Evolutionary conservation across 352 stramenopile genomes (phyloP).

Genomic region (Phytophthora pseudosyringae): DNA sequence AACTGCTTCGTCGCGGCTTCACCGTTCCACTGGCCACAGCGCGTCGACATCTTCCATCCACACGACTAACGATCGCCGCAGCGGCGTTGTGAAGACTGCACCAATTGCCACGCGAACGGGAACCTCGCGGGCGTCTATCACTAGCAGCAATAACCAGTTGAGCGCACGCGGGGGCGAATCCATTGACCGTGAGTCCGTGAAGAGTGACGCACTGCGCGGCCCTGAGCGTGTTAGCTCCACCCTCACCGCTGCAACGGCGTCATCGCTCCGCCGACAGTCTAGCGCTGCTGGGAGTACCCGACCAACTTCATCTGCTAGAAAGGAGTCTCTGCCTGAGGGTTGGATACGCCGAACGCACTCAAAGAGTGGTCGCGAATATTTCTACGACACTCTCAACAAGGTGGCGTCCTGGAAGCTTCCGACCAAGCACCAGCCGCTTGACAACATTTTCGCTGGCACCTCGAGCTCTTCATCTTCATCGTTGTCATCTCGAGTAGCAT

Average conservation of each 20-base stretch:
- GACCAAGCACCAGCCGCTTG: constrained; percentile 51
- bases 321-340: constrained; percentile 65
- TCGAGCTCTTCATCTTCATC: constrained; percentile 21
- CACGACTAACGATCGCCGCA: constrained; percentile 16
- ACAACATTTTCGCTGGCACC: constrained; percentile 59
- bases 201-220: constrained; percentile 37
- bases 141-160: constrained; percentile 38
- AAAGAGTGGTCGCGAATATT: constrained; percentile 76
- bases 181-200: constrained; percentile 34
- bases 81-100: constrained; percentile 26
- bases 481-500: constrained; percentile 20
- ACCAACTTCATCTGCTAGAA: constrained; percentile 31
- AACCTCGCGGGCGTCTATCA: constrained; percentile 17
- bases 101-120: constrained; percentile 24
- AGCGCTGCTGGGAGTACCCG: constrained; percentile 11
- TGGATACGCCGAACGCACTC: constrained; percentile 79
- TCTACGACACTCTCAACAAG: constrained; percentile 77
- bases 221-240: constrained; percentile 38
- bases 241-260: constrained; percentile 27
- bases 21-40: constrained; percentile 37
- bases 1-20: constrained; percentile 39
- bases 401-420: constrained; percentile 79
- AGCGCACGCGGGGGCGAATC: constrained; percentile 28
- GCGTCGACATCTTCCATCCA: constrained; percentile 48
- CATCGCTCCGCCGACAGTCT: constrained; percentile 28